A percentile compares a stretch with the other conserved stretches of the same genome.
Evolutionary conservation across 257 asterid species (phyloP).

Genomic region (Nicotiana otophora): DNA sequence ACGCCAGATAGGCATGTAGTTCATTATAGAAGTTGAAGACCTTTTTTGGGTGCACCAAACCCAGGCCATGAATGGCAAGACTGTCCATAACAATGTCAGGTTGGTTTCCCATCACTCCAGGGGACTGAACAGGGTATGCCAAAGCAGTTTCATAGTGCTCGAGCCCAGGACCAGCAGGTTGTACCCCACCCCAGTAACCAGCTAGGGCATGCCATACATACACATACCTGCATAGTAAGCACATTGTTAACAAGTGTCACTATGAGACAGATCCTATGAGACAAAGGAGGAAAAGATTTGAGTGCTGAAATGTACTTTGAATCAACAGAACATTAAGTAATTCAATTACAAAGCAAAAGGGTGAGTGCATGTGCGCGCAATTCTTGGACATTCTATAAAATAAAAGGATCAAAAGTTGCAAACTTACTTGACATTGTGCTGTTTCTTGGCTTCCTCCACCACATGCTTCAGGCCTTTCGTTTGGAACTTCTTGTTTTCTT

Average conservation of each 20-base stretch:
- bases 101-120: constrained; percentile 88
- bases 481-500: constrained; percentile 75
- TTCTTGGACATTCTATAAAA: not conserved
- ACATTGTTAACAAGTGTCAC: not conserved
- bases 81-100: constrained; percentile 98
- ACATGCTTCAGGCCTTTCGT: constrained; percentile 73
- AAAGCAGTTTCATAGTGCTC: constrained; percentile 82
- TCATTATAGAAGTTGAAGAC: constrained; percentile 88
- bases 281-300: not conserved
- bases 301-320: not conserved
- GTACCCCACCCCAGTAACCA: constrained; percentile 98
- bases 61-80: constrained; percentile 87
- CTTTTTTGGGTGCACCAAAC: constrained; percentile 85
- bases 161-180: constrained; percentile 77
- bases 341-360: not conserved
- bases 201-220: constrained; percentile 97
- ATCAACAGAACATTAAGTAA: not conserved
- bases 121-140: constrained; percentile 88
- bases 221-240: constrained; percentile 40
- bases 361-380: not conserved
- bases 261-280: not conserved
- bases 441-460: constrained; percentile 60
- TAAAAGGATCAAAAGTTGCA: not conserved
- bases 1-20: constrained; percentile 82
- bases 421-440: constrained; percentile 60